Percentiles rank a stretch among this genome's conserved stretches.
Evolutionary conservation across 2,329 filamentous ascomycete genomes (phyloP).

Genomic region (Elsinoe perseae): DNA sequence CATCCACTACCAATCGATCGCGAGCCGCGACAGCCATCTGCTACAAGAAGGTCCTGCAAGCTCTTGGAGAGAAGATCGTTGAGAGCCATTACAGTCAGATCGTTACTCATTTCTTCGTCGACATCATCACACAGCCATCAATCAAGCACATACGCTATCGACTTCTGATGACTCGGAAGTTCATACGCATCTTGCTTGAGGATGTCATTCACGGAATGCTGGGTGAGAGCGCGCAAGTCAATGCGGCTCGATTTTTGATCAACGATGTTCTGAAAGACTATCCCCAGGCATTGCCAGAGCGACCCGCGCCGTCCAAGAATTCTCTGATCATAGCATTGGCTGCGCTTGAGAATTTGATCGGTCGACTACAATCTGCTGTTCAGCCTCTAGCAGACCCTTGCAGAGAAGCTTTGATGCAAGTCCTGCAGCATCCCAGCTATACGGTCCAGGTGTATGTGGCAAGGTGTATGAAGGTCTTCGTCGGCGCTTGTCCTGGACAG

Average conservation of each 20-base stretch:
- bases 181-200: conserved; percentile 75
- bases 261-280: conserved; percentile 92
- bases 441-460: conserved; percentile 89
- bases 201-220: conserved; percentile 76
- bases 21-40: conserved; percentile 79
- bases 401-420: conserved; percentile 79
- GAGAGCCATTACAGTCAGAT: conserved; percentile 77
- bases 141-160: conserved; percentile 82
- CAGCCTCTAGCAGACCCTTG: conserved; percentile 72
- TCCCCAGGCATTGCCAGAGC: conserved; percentile 78
- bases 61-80: conserved; percentile 72
- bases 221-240: conserved; percentile 80
- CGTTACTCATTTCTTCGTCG: conserved; percentile 69
- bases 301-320: conserved; percentile 81
- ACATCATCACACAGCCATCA: conserved; percentile 67
- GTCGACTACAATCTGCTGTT: conserved; percentile 72
- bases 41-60: conserved; percentile 72
- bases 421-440: conserved; percentile 90
- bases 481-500: conserved; percentile 85
- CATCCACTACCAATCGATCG: conserved; percentile 69
- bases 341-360: conserved; percentile 69
- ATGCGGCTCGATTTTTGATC: conserved; percentile 71
- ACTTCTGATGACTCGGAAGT: conserved; percentile 73
- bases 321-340: conserved; percentile 71
- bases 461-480: conserved; percentile 76